Evolutionary conservation across 768 basidiomycete species (phyloP).

Genomic region (Rhodotorula diobovata): DNA sequence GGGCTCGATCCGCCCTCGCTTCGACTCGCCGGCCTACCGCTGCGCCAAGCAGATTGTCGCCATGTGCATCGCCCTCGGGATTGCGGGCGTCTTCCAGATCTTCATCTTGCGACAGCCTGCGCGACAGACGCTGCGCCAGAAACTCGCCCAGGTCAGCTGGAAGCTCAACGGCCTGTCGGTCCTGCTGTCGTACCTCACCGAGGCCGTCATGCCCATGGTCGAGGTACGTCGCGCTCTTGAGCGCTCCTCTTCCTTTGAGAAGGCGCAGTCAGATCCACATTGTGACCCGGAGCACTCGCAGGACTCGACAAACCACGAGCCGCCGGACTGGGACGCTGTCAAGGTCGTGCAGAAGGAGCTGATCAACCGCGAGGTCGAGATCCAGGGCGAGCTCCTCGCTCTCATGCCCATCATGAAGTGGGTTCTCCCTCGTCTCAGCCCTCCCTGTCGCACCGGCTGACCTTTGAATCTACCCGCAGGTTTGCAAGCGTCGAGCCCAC

Average conservation of each 20-base stretch:
- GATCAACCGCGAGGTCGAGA: constrained; percentile 18
- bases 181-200: constrained; percentile 3
- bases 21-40: constrained; percentile 26
- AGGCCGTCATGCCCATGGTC: constrained; percentile 6
- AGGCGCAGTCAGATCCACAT: too few relatives aligned
- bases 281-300: neutral
- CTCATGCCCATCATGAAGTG: constrained; percentile 40
- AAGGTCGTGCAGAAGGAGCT: constrained; percentile 21
- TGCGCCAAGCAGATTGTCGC: constrained; percentile 31
- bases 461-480: neutral
- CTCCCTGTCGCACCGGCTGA: neutral
- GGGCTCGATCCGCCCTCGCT: neutral
- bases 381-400: constrained; percentile 29
- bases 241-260: neutral
- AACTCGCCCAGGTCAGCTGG: constrained; percentile 27
- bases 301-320: constrained; percentile 26
- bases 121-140: constrained; percentile 25
- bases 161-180: constrained; percentile 3
- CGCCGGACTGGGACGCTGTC: constrained; percentile 38
- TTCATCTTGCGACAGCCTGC: constrained; percentile 35
- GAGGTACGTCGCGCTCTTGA: too few relatives aligned
- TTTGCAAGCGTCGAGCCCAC: constrained; percentile 34
- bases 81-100: constrained; percentile 33
- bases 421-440: neutral
- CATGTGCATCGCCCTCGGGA: constrained; percentile 36